A percentile compares a stretch with the other conserved stretches of the same genome.
phyloP scores from a whole-genome alignment of 2,329 filamentous ascomycete genomes.

The Arthrobotrys megalospora region DNA sequence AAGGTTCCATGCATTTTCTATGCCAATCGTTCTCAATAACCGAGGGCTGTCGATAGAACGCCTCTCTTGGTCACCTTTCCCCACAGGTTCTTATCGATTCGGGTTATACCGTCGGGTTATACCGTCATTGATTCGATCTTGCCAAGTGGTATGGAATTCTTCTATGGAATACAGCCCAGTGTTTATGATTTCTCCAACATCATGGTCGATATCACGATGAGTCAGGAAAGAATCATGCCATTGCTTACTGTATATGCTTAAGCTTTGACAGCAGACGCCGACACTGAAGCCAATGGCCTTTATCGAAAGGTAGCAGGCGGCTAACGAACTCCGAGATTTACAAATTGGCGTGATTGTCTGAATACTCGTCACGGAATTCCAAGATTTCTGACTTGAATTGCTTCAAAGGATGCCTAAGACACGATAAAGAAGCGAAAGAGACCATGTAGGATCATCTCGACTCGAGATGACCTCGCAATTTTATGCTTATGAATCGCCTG shows the following conservation, averaged over 20 bases:
- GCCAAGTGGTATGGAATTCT: background rate
- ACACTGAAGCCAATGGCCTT: background rate
- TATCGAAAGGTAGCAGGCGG: background rate
- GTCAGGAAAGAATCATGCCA: background rate
- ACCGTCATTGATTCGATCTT: background rate
- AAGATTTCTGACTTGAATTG: slow-evolving; percentile 7
- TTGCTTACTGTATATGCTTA: background rate
- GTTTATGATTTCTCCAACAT: background rate
- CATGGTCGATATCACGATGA: background rate
- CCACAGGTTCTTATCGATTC: slow-evolving; percentile 8
- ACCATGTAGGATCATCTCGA: slow-evolving; percentile 19
- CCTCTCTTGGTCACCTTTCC: slow-evolving; percentile 2
- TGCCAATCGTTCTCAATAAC: background rate
- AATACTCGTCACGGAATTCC: slow-evolving; percentile 6
- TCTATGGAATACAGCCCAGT: background rate
- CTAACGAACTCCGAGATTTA: slow-evolving; percentile 1
- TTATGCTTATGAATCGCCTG: slow-evolving; percentile 6
- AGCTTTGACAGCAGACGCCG: background rate
- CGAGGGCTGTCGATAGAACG: background rate
- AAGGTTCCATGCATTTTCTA: slow-evolving; percentile 7
- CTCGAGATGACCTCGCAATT: slow-evolving; percentile 22
- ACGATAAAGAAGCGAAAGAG: slow-evolving; percentile 3
- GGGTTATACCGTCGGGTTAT: slow-evolving; percentile 14
- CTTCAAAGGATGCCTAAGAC: background rate
- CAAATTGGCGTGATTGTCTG: slow-evolving; percentile 8